Conservation (phyloP, 768 basidiomycete genomes). For the Termitomyces eurrhizus region DNA sequence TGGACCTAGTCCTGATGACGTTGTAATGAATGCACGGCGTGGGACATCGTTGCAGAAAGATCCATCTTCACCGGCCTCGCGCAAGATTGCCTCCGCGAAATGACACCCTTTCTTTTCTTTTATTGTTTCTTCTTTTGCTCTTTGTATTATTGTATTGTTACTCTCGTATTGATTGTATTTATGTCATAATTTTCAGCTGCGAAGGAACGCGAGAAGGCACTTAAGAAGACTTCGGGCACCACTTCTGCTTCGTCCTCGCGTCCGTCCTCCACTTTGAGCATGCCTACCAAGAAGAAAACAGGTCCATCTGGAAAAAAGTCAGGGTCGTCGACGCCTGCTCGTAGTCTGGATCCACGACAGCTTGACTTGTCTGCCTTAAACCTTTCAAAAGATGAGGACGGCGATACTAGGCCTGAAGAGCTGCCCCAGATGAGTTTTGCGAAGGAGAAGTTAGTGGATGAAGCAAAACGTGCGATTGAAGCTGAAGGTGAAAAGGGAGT, state of each 20-base stretch:
- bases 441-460: conserved; percentile 79
- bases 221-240: conserved; percentile 41
- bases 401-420: conserved; percentile 40
- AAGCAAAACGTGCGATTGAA: conserved; percentile 57
- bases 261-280: conserved; percentile 39
- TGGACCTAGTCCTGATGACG: conserved; percentile 88
- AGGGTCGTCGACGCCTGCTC: conserved; percentile 40
- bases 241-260: conserved; percentile 42
- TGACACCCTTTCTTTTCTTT: conserved; percentile 16
- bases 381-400: conserved; percentile 46
- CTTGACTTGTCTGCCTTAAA: conserved; percentile 77
- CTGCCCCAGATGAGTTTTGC: conserved; percentile 65
- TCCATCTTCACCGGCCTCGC: conserved; percentile 15
- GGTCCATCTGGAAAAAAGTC: conserved; percentile 27
- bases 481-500: conserved; percentile 51
- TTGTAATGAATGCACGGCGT: conserved; percentile 75
- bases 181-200: conserved; percentile 57
- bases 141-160: conserved; percentile 19
- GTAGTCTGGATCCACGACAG: conserved; percentile 49
- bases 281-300: conserved; percentile 44
- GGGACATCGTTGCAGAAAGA: conserved; percentile 56
- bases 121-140: conserved; percentile 14
- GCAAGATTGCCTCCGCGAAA: conserved; percentile 23
- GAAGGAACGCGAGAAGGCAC: conserved; percentile 75
- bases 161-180: conserved; percentile 34